Percentiles rank a stretch among this genome's conserved stretches.
phyloP scores from a whole-genome alignment of 352 stramenopile species.

The Globisporangium perplexum region DNA sequence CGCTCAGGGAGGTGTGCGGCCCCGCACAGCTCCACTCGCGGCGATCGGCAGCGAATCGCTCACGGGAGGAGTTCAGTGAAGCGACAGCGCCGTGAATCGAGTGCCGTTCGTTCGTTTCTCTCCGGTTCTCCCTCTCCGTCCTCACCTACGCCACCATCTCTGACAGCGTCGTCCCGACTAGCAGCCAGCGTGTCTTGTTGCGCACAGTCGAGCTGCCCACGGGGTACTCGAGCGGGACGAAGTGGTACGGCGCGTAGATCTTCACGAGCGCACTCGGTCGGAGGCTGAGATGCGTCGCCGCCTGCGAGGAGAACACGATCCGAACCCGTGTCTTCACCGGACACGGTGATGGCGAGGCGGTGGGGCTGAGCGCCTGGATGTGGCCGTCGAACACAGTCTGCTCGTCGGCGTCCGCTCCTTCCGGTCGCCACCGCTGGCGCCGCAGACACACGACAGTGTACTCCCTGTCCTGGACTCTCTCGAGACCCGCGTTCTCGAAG shows the following conservation, averaged over 20 bases:
- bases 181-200: slow-evolving; percentile 23
- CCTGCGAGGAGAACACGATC: slow-evolving; percentile 27
- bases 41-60: background rate
- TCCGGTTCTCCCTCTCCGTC: background rate
- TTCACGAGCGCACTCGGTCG: slow-evolving; percentile 23
- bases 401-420: background rate
- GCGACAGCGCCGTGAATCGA: background rate
- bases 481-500: slow-evolving; percentile 16
- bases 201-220: slow-evolving; percentile 9
- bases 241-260: slow-evolving; percentile 57
- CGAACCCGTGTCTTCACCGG: slow-evolving; percentile 17
- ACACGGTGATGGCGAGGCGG: slow-evolving; percentile 3
- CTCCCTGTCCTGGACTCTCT: slow-evolving; percentile 37
- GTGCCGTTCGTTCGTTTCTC: background rate
- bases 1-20: background rate
- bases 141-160: slow-evolving; percentile 17
- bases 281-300: slow-evolving; percentile 25
- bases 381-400: slow-evolving; percentile 30
- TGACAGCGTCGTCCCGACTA: slow-evolving; percentile 45
- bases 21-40: slow-evolving; percentile 9
- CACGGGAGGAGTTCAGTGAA: background rate
- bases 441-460: slow-evolving; percentile 29
- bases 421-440: background rate
- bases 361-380: slow-evolving; percentile 17
- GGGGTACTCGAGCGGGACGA: slow-evolving; percentile 25